These are phyloP conservation scores for Wickerhamomyces mucosus DNA, from an alignment of 805 yeast genomes.

Conservation along the genomic window DNA sequence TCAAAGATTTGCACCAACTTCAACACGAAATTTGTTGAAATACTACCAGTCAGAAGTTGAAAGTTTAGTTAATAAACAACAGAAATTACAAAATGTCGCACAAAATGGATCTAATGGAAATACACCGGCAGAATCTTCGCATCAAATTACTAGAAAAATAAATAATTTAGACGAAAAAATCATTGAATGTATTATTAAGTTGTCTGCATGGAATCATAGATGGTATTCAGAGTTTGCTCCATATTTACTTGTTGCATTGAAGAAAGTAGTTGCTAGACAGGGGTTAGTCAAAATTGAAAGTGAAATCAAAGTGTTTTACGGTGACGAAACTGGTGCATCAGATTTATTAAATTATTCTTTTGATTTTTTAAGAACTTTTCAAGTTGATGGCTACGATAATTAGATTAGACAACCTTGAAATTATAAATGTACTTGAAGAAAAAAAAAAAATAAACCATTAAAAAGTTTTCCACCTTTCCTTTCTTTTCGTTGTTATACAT, in stretches of 20 bases:
- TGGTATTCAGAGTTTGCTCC: slow-evolving; percentile 94
- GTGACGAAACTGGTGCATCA: slow-evolving; percentile 43
- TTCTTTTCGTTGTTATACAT: too few species aligned
- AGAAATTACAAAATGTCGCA: slow-evolving; percentile 11
- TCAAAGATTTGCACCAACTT: slow-evolving; percentile 71
- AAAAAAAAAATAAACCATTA: too few species aligned
- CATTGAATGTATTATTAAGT: slow-evolving; percentile 60
- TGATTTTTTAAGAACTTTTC: slow-evolving; percentile 28
- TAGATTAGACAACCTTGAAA: background rate
- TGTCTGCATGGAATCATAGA: slow-evolving; percentile 96
- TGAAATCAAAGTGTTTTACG: slow-evolving; percentile 58
- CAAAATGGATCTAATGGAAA: slow-evolving; percentile 24
- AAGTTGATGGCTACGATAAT: slow-evolving; percentile 8
- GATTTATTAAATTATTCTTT: slow-evolving; percentile 47
- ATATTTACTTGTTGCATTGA: slow-evolving; percentile 43
- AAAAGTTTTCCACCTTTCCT: too few species aligned
- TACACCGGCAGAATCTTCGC: slow-evolving; percentile 13
- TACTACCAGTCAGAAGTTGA: slow-evolving; percentile 46
- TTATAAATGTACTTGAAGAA: too few species aligned
- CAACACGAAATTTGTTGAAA: slow-evolving; percentile 64
- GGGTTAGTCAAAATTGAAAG: slow-evolving; percentile 73
- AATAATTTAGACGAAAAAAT: slow-evolving; percentile 32
- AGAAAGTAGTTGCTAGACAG: slow-evolving; percentile 58
- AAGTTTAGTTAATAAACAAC: slow-evolving; percentile 8
- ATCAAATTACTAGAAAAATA: slow-evolving; percentile 25